A percentile compares a stretch with the other conserved stretches of the same genome.
phyloP scores from a whole-genome alignment of 441 rosid species.

The Gossypium davidsonii region DNA sequence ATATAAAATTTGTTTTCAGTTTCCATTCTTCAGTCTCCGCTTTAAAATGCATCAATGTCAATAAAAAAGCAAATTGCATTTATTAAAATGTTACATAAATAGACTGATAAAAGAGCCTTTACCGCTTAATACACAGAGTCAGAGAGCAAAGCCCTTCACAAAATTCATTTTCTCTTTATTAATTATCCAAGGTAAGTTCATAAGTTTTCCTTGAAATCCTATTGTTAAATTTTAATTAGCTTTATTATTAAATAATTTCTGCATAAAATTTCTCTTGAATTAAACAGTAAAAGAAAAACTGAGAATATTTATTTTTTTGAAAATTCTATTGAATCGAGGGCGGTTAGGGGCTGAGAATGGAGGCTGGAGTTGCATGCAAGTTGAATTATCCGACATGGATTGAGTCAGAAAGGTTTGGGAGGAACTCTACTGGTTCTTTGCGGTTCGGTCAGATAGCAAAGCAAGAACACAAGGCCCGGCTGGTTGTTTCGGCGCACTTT shows the following conservation, averaged over 20 bases:
- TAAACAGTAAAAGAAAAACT: neutral
- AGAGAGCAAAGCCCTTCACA: neutral
- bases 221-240: neutral
- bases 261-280: neutral
- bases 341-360: slow-evolving; percentile 31
- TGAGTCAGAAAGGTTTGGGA: slow-evolving; percentile 25
- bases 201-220: neutral
- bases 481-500: slow-evolving; percentile 33
- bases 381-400: slow-evolving; percentile 42
- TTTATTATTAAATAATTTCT: neutral
- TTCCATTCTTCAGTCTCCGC: too few relatives aligned
- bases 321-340: neutral
- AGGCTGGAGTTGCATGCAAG: slow-evolving; percentile 36
- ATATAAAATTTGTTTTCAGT: too few relatives aligned
- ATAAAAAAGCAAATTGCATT: too few relatives aligned
- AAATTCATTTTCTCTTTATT: neutral
- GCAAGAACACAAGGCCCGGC: slow-evolving; percentile 32
- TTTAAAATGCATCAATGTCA: too few relatives aligned
- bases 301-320: neutral
- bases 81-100: too few relatives aligned
- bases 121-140: neutral
- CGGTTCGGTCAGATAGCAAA: slow-evolving; percentile 25
- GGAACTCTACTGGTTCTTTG: slow-evolving; percentile 29
- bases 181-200: neutral
- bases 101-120: too few relatives aligned